Conservation (phyloP, 2,329 filamentous ascomycete species). For the Cladosporium colombiae region DNA sequence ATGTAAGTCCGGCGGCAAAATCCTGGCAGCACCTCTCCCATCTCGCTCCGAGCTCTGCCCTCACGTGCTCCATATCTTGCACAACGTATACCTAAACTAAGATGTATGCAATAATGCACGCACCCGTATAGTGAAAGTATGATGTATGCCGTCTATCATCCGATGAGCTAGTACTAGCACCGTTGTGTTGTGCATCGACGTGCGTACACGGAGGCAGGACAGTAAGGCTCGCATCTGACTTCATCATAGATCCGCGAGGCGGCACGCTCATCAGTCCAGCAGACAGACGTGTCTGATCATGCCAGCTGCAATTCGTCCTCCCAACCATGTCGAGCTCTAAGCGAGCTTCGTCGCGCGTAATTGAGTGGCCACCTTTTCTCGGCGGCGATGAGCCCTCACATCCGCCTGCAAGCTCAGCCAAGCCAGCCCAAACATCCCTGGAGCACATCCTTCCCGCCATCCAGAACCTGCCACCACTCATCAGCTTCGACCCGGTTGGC, state of each 20-base stretch:
- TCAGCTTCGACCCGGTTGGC: slow-evolving; percentile 8
- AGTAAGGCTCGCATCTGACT: not conserved
- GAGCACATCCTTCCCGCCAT: slow-evolving; percentile 15
- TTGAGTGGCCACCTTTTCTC: slow-evolving; percentile 4
- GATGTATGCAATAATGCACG: not conserved
- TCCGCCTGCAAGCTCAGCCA: slow-evolving; percentile 7
- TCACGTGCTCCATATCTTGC: not conserved
- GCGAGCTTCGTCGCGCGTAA: not conserved
- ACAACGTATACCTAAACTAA: not conserved
- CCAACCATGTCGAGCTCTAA: slow-evolving; percentile 7
- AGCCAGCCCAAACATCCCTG: slow-evolving; percentile 10
- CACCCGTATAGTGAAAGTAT: not conserved
- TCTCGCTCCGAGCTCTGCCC: not conserved
- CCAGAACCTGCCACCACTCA: slow-evolving; percentile 11
- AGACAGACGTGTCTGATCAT: not conserved
- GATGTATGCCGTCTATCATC: not conserved
- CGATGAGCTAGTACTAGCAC: not conserved
- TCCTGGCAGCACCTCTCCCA: not conserved
- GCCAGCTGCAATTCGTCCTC: not conserved
- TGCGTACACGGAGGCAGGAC: not conserved
- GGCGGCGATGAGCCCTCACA: slow-evolving; percentile 8
- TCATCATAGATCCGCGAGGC: not conserved
- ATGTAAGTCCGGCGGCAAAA: slow-evolving; percentile 3
- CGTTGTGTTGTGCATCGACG: not conserved
- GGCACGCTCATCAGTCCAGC: not conserved